These are phyloP conservation scores for Fabrea salina DNA, from an alignment of 169 alveolate genomes.

Conservation along the genomic window DNA sequence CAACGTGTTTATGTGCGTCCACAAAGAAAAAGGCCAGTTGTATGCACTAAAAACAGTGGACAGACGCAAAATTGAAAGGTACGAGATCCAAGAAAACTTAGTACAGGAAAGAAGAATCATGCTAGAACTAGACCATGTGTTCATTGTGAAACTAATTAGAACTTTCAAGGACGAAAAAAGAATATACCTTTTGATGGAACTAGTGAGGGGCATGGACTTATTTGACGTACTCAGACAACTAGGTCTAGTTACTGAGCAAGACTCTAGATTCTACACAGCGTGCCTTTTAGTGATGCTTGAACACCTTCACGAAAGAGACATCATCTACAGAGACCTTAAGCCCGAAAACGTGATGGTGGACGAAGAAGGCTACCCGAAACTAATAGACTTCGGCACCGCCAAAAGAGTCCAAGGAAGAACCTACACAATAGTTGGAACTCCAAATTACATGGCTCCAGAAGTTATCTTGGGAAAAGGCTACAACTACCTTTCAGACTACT, in stretches of 20 bases:
- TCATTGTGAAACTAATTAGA: conserved; percentile 87
- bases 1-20: conserved; percentile 85
- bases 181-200: conserved; percentile 88
- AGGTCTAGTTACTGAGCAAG: conserved; percentile 59
- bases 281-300: conserved; percentile 61
- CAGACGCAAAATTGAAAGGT: conserved; percentile 67
- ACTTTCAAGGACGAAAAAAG: conserved; percentile 88
- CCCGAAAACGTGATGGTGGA: conserved; percentile 84
- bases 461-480: conserved; percentile 92
- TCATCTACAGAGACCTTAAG: conserved; percentile 80
- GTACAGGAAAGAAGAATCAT: conserved; percentile 89
- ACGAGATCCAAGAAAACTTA: conserved; percentile 84
- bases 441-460: conserved; percentile 83
- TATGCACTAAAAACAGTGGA: conserved; percentile 91
- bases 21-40: conserved; percentile 67
- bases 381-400: conserved; percentile 82
- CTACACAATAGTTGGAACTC: conserved; percentile 74
- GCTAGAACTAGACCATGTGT: conserved; percentile 94
- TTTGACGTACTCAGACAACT: conserved; percentile 71
- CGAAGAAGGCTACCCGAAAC: conserved; percentile 78
- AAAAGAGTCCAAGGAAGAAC: conserved; percentile 68
- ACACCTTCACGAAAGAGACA: conserved; percentile 67
- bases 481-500: conserved; percentile 94
- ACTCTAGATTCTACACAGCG: conserved; percentile 64
- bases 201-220: conserved; percentile 76